phyloP scores from a whole-genome alignment of 2,329 filamentous ascomycete genomes.

The Emydomyces testavorans region DNA sequence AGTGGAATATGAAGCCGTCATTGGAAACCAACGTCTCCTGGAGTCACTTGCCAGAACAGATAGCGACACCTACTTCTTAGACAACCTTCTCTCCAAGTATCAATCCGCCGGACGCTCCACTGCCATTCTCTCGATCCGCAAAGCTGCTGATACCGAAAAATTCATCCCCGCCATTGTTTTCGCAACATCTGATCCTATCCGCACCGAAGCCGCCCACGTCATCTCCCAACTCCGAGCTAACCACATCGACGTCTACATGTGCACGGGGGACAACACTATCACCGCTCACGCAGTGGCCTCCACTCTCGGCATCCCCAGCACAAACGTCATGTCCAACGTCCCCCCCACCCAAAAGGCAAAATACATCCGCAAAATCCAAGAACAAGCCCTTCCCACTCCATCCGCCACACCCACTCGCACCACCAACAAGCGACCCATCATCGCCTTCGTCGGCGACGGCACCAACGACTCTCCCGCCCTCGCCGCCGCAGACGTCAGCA shows the following conservation, averaged over 20 bases:
- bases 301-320: slow-evolving; percentile 58
- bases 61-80: slow-evolving; percentile 26
- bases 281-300: slow-evolving; percentile 70
- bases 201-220: slow-evolving; percentile 56
- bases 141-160: slow-evolving; percentile 13
- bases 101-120: slow-evolving; percentile 36
- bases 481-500: slow-evolving; percentile 67
- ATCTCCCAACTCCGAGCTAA: slow-evolving; percentile 52
- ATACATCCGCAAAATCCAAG: slow-evolving; percentile 45
- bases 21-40: slow-evolving; percentile 49
- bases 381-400: slow-evolving; percentile 26
- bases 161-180: slow-evolving; percentile 52
- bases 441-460: slow-evolving; percentile 78
- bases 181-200: slow-evolving; percentile 69
- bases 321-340: slow-evolving; percentile 75
- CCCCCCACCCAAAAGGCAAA: slow-evolving; percentile 65
- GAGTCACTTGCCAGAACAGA: slow-evolving; percentile 21
- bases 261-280: slow-evolving; percentile 80
- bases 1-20: slow-evolving; percentile 37
- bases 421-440: slow-evolving; percentile 37
- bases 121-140: slow-evolving; percentile 34
- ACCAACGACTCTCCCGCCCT: slow-evolving; percentile 79
- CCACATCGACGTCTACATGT: slow-evolving; percentile 74
- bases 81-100: slow-evolving; percentile 28
- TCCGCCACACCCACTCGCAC: slow-evolving; percentile 2